phyloP scores from a whole-genome alignment of 257 asterid species.

The Parsonsia alboflavescens region DNA sequence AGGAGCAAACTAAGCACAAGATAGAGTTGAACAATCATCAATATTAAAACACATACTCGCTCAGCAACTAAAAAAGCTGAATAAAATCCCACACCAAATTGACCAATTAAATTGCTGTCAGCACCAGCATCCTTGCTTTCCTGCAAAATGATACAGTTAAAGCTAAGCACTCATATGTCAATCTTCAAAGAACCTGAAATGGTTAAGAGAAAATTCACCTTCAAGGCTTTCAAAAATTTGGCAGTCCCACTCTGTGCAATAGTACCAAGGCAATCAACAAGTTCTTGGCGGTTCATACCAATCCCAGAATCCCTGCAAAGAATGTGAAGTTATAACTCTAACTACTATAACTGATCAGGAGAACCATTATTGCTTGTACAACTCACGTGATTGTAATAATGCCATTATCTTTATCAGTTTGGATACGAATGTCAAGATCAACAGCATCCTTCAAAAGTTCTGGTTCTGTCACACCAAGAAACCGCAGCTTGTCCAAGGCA shows the following conservation, averaged over 20 bases:
- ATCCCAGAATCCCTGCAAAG: conserved; percentile 82
- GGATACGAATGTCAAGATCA: conserved; percentile 89
- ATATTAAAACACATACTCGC: conserved; percentile 38
- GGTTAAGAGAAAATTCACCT: conserved; percentile 38
- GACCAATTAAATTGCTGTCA: conserved; percentile 97
- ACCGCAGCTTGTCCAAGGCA: conserved; percentile 96
- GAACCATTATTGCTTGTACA: not conserved
- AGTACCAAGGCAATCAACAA: conserved; percentile 94
- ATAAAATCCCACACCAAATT: conserved; percentile 98
- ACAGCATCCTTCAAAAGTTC: conserved; percentile 63
- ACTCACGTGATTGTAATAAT: conserved; percentile 74
- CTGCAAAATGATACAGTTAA: conserved; percentile 38
- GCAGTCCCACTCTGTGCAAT: conserved; percentile 99
- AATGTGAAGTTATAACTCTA: conserved; percentile 12
- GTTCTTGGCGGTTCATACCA: conserved; percentile 92
- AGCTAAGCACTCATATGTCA: not conserved
- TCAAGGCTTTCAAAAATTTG: conserved; percentile 79
- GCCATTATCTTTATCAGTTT: conserved; percentile 85
- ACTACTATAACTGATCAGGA: conserved; percentile 11
- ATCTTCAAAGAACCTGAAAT: not conserved
- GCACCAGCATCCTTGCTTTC: conserved; percentile 89
- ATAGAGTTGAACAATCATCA: not conserved
- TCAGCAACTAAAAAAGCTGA: conserved; percentile 94
- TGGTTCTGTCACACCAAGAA: conserved; percentile 86
- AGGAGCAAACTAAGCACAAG: not conserved